Evolutionary conservation across 1,139 yeast species (phyloP).

Genomic region (Hansenula sp.): DNA sequence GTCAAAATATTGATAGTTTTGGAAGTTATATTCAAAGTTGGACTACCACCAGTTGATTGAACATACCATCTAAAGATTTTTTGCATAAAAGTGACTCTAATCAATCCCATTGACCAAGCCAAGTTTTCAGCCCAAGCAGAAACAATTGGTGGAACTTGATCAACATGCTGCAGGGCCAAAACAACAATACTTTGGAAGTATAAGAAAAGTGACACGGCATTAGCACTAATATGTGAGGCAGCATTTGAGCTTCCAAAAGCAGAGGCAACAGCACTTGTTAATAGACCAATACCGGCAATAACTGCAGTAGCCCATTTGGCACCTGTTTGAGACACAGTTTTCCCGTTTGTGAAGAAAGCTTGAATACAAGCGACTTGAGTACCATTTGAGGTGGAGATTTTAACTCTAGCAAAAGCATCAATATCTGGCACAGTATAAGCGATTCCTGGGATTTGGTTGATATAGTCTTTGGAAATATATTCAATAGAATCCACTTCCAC

Average conservation of each 20-base stretch:
- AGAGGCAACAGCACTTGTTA: conserved; percentile 64
- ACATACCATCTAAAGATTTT: conserved; percentile 77
- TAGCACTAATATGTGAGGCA: conserved; percentile 74
- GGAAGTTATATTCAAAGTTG: conserved; percentile 55
- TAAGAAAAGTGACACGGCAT: conserved; percentile 66
- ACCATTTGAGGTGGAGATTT: conserved; percentile 35
- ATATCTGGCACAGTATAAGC: conserved; percentile 76
- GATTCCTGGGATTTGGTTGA: conserved; percentile 58
- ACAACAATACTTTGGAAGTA: conserved; percentile 78
- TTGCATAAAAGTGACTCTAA: conserved; percentile 67
- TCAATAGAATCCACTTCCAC: conserved; percentile 65
- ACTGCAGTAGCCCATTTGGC: conserved; percentile 85
- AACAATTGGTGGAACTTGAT: conserved; percentile 74
- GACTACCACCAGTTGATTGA: conserved; percentile 75
- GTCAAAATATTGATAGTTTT: conserved; percentile 60
- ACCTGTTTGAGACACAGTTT: conserved; percentile 70
- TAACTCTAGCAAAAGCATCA: conserved; percentile 65
- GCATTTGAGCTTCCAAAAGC: conserved; percentile 77
- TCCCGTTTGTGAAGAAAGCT: conserved; percentile 66
- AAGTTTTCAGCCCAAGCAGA: conserved; percentile 78
- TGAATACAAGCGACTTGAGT: conserved; percentile 63
- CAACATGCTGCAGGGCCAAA: conserved; percentile 69
- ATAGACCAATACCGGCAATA: conserved; percentile 71
- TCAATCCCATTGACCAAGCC: conserved; percentile 85
- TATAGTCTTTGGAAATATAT: conserved; percentile 45